Base-by-base conservation (phyloP, 148 eudicot genomes). In the Chenopodium formosanum region DNA sequence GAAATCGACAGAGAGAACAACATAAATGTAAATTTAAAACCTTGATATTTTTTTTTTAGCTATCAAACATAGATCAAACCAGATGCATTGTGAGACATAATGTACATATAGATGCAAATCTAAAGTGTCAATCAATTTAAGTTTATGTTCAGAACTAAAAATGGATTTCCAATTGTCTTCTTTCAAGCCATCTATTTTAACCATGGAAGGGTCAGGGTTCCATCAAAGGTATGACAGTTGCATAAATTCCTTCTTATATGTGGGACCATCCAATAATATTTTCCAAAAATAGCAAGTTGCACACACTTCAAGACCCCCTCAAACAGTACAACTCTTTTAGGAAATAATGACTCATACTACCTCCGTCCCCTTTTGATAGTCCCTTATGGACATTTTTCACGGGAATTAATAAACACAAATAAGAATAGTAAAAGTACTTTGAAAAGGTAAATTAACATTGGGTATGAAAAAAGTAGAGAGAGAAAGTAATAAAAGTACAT, bases 201-300 rank as follows among this genome's bases (percentile, higher is more conserved):
- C 80, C 23, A 62, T 56, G 22, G 25, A 8, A 20, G 9, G 66
- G 0, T 40, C 7, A 50, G 53, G 4, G n/a, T 56, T 78, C 77
- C 73, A 70, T 73, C 81, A 62, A 72, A 83, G 19, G 82, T 27
- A 78, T 73, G 79, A 83, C 75, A 79, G 79, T 83, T 83, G 79
- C 78, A 74, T 79, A 50, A 56, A 47, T 9, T 74, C 85, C 77
- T 83, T 50, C 62, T 3, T 8, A 62, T 40, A 40, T 40, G 44
- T 71, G 48, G 79, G 70, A 75, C 82, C 79, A 79, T 74, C 32
- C 19, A 47, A 77, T 8, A 10, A 72, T 22, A 23, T 31, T 53
- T 79, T 56, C 75, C 79, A 37, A 73, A 79, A 73, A 23, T 74
- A 65, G 70, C 79, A 67, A 64, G 16, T 79, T 83, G 79, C 58